Evolutionary conservation across 2,329 filamentous ascomycete species (phyloP).

Genomic region (Pyrenophora tritici-repentis): DNA sequence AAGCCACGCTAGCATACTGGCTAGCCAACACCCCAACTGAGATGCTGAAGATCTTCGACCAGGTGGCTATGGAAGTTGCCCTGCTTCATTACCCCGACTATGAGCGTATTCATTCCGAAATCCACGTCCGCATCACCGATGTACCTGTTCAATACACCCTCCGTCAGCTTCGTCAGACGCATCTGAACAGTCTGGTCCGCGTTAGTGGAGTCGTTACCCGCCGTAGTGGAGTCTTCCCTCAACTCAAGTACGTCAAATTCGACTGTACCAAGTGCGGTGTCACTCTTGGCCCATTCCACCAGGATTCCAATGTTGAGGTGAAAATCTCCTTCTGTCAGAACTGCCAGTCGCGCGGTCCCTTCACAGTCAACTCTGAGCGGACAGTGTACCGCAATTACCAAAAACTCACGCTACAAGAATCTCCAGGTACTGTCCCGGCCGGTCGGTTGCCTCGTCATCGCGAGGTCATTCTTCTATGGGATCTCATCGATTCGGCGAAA

Average conservation of each 20-base stretch:
- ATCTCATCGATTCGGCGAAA: slow-evolving; percentile 95
- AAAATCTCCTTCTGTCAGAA: slow-evolving; percentile 96
- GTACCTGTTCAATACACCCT: slow-evolving; percentile 94
- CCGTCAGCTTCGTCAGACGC: slow-evolving; percentile 90
- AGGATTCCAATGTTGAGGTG: slow-evolving; percentile 95
- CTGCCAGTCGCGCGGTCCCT: slow-evolving; percentile 93
- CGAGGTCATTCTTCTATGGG: slow-evolving; percentile 94
- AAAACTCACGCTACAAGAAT: slow-evolving; percentile 95
- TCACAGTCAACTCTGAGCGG: slow-evolving; percentile 94
- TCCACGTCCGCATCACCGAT: slow-evolving; percentile 95
- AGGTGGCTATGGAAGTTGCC: slow-evolving; percentile 95
- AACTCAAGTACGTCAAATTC: slow-evolving; percentile 98
- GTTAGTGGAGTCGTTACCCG: slow-evolving; percentile 95
- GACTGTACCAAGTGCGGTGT: slow-evolving; percentile 92
- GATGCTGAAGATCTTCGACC: slow-evolving; percentile 93
- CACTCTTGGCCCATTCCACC: slow-evolving; percentile 93
- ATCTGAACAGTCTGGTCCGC: slow-evolving; percentile 92
- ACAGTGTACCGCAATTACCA: slow-evolving; percentile 99
- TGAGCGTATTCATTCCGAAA: slow-evolving; percentile 94
- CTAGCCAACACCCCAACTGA: slow-evolving; percentile 94
- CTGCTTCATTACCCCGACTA: slow-evolving; percentile 97
- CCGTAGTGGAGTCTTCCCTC: slow-evolving; percentile 92
- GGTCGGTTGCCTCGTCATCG: slow-evolving; percentile 90
- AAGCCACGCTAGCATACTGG: slow-evolving; percentile 94
- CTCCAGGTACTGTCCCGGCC: slow-evolving; percentile 93